A percentile compares a stretch with the other conserved stretches of the same genome.
Conservation (phyloP, 75 land plant species). For the Cupressus sempervirens region DNA sequence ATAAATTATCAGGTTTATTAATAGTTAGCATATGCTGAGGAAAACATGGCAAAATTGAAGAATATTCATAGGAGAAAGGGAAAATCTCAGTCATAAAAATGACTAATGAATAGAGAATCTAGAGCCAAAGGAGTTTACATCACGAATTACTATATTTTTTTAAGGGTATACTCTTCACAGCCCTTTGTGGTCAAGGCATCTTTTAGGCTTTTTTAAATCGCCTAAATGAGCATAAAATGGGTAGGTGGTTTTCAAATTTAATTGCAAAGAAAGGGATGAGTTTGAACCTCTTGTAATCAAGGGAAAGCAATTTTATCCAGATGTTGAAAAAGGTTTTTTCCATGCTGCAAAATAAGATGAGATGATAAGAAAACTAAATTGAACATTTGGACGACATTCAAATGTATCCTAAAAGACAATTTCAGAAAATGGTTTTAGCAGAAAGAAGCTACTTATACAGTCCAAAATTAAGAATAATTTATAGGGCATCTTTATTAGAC, state of each 20-base stretch:
- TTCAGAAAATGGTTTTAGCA: background rate
- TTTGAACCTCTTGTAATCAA: background rate
- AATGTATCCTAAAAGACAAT: background rate
- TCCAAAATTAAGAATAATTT: background rate
- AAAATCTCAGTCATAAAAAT: too few relatives aligned
- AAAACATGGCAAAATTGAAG: too few relatives aligned
- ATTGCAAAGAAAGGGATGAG: background rate
- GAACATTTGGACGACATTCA: background rate
- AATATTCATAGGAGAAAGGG: too few relatives aligned
- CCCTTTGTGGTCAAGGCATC: background rate
- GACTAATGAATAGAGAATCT: too few relatives aligned
- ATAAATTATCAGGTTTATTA: too few relatives aligned
- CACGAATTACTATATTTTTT: too few relatives aligned
- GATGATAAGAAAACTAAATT: background rate
- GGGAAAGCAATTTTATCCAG: background rate
- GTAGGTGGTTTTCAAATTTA: background rate
- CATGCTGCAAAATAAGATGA: background rate
- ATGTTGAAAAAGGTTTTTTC: background rate
- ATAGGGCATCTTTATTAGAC: background rate
- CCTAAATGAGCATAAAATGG: background rate
- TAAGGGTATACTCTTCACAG: background rate
- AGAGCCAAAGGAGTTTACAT: too few relatives aligned
- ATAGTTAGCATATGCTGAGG: too few relatives aligned
- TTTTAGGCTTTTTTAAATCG: background rate
- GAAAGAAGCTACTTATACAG: background rate